Base-by-base conservation (phyloP, 2,329 filamentous ascomycete genomes). In the Amylocarpus encephaloides region DNA sequence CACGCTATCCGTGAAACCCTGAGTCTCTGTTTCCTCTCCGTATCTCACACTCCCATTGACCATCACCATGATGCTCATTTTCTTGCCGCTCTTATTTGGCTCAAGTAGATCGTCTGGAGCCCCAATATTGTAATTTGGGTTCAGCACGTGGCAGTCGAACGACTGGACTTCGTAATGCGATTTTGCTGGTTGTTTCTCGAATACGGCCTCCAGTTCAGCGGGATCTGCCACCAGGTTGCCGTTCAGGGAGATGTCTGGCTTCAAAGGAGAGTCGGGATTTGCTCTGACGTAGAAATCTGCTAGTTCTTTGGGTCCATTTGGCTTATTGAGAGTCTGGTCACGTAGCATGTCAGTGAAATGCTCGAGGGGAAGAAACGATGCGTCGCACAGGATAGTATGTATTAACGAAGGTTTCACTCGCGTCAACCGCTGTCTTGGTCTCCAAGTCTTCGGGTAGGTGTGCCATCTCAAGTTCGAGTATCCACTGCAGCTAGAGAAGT, bases 1-100 rank as follows among this genome's bases (percentile, higher is more conserved):
- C 65, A 95, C 85, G 1, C 78, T 84, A 67, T 95, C 90, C 62
- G 82, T 85, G 66, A 95, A 95, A 33, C 80, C 81, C 58, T 81
- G 80, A 66, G 80, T 77, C 12, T 77, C 77, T 12, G 79, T 78
- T 43, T 53, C 32, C 50, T 53, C 52, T 80, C 78, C 43, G 83
- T 86, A 85, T 56, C 81, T 77, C 34, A 94, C 81, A 54, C 74
- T 79, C 5, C 89, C 89, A 62, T 80, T 86, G 46, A 89, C 81
- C 51, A 83, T 77, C n/a, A 94, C 78, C 33, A 85, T 70, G 52
- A 95, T 75, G 60, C 83, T 79, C 64, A 83, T 86, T 63, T 86
- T 82, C 53, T 78, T 78, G 48, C 77, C 77, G 57, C 67, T 71
- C 61, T 73, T 71, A 41, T 71, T 67, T 38, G 69, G 68, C 6